Base-by-base conservation (phyloP, 257 asterid genomes). In the Gentiana straminea region DNA sequence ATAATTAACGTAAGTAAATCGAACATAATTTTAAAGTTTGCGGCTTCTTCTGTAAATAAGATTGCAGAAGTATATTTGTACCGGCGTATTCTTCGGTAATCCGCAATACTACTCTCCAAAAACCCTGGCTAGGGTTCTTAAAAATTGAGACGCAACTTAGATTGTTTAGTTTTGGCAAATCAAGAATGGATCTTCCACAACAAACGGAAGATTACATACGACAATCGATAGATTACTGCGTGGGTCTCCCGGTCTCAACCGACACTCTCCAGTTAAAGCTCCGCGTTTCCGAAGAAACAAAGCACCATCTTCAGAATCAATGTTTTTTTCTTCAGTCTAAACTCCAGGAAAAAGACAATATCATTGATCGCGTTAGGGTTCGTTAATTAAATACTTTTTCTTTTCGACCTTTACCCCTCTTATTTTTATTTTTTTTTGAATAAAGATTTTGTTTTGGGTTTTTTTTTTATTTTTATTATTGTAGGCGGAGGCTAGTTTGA, bases 401-500 rank as follows among this genome's bases (percentile, higher is more conserved):
- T 41, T 41, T 49, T 8, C 7, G 8, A 46, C 11, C 32, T 12
- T 55, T 49, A 39, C 44, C 47, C 62, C 11, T 1, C 41, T 46
- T 43, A 8, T 12, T 8, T 1, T 1, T 0, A 1, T 5, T 7
- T 49, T 39, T 15, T 12, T 4, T 48, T 44, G 13, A 13, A 46
- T 32, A 11, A 33, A 35, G 47, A 32, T n/a, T 3, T 33, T 54
- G 49, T 57, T 60, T 24, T 24, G 24, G 24, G 46, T 41, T 7
- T 41, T 10, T 32, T 46, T 3, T 47, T 3, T 2, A 5, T 3
- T 41, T 41, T 41, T 3, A 5, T 57, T 39, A 49, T 52, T 49
- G 46, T 65, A 91, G 96, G 90, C 97, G 10, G 99, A 92, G 68
- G 77, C 97, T 37, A 80, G 80, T 72, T 69, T 92, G 91, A 92